Evolutionary conservation across 495 filamentous ascomycete genomes (phyloP).

Genomic region (Penicillium nucicola): DNA sequence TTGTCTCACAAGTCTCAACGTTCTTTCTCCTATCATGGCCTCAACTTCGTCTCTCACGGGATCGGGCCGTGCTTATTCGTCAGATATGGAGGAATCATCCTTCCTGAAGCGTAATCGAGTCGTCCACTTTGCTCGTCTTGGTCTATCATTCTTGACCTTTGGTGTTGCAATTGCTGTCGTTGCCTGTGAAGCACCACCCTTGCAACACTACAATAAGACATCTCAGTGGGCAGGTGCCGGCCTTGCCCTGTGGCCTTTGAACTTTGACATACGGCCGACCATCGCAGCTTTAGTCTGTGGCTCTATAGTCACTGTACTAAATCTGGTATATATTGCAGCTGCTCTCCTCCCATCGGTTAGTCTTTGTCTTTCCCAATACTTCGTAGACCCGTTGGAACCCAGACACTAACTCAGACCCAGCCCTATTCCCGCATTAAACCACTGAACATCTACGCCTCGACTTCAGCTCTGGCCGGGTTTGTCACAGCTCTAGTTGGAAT

Average conservation of each 20-base stretch:
- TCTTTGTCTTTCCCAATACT: background rate
- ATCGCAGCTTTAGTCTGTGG: constrained; percentile 44
- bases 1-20: background rate
- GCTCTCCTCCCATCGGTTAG: constrained; percentile 46
- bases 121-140: constrained; percentile 38
- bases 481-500: constrained; percentile 39
- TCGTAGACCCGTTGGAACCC: background rate
- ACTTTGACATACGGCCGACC: constrained; percentile 46
- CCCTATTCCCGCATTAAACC: constrained; percentile 34
- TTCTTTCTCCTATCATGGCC: constrained; percentile 20
- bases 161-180: constrained; percentile 35
- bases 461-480: constrained; percentile 34
- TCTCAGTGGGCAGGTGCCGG: constrained; percentile 30
- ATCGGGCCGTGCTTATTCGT: constrained; percentile 30
- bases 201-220: constrained; percentile 40
- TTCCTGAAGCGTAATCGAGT: constrained; percentile 36
- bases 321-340: constrained; percentile 37
- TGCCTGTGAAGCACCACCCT: constrained; percentile 38
- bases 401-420: constrained; percentile 13
- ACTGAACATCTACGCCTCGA: constrained; percentile 38
- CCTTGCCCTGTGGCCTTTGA: constrained; percentile 49
- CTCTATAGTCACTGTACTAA: constrained; percentile 36
- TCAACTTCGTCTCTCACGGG: constrained; percentile 23
- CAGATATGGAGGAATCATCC: constrained; percentile 34
- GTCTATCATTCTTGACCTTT: constrained; percentile 33